Evolutionary conservation across 306 rosid genomes (phyloP).

Genomic region (Lathyrus sativus): DNA sequence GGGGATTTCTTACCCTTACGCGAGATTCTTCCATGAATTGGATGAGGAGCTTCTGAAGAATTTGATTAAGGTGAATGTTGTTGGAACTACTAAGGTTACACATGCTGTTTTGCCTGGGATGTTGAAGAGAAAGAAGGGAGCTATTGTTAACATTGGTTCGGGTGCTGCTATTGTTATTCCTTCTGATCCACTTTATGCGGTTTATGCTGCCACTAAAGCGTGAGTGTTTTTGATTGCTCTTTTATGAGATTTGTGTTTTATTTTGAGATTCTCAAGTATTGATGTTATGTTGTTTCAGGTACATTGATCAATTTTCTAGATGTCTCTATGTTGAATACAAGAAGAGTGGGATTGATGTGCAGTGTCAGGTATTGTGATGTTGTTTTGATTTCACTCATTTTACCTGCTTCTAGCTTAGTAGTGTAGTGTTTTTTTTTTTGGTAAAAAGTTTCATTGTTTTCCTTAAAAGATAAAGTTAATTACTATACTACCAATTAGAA

Average conservation of each 20-base stretch:
- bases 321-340: slow-evolving; percentile 92
- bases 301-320: slow-evolving; percentile 92
- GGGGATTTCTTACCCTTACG: slow-evolving; percentile 89
- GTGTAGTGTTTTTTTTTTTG: too few relatives aligned
- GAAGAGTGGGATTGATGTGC: slow-evolving; percentile 92
- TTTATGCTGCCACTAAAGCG: slow-evolving; percentile 98
- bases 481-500: background rate
- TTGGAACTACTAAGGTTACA: slow-evolving; percentile 87
- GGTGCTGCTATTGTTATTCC: slow-evolving; percentile 92
- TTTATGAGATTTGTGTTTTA: background rate
- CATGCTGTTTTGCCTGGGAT: slow-evolving; percentile 83
- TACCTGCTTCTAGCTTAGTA: slow-evolving; percentile 1
- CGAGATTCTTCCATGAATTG: slow-evolving; percentile 85
- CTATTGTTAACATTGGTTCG: slow-evolving; percentile 91
- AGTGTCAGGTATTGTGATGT: slow-evolving; percentile 86
- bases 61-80: slow-evolving; percentile 80
- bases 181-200: slow-evolving; percentile 93
- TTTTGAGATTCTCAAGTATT: background rate
- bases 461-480: too few relatives aligned
- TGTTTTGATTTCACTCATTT: background rate
- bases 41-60: slow-evolving; percentile 73
- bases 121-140: slow-evolving; percentile 86
- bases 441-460: too few relatives aligned
- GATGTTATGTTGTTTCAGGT: slow-evolving; percentile 51
- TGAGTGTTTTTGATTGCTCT: slow-evolving; percentile 41